Evolutionary conservation across 208 protist species (phyloP).

Genomic region (Leishmania turanica): DNA sequence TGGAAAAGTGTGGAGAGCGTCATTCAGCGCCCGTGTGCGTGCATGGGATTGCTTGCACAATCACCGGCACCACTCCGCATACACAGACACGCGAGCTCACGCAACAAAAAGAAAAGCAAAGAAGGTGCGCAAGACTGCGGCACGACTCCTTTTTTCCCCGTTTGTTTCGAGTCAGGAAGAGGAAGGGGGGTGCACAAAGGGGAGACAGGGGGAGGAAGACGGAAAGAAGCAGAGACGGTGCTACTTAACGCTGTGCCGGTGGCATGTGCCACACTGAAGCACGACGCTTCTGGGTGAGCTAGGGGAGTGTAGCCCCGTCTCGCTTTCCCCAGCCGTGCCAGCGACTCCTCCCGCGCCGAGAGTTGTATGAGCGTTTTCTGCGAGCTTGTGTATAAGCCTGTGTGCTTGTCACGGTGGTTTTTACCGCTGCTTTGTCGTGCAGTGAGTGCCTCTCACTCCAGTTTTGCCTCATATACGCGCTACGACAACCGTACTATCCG

Average conservation of each 20-base stretch:
- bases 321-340: not conserved
- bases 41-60: not conserved
- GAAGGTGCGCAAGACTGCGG: not conserved
- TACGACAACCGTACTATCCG: not conserved
- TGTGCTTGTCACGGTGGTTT: not conserved
- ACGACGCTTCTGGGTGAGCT: not conserved
- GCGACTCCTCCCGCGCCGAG: not conserved
- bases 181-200: not conserved
- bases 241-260: not conserved
- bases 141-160: no score
- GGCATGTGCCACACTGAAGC: no score
- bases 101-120: not conserved
- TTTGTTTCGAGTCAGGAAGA: not conserved
- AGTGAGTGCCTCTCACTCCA: no score
- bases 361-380: not conserved
- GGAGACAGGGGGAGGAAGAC: not conserved
- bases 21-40: not conserved
- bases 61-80: not conserved
- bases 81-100: not conserved
- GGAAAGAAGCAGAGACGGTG: not conserved
- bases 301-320: not conserved
- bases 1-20: not conserved
- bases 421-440: no score
- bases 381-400: not conserved
- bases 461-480: not conserved